Base-by-base conservation (phyloP, 176 grass and related monocot species). In the Microstegium vimineum region DNA sequence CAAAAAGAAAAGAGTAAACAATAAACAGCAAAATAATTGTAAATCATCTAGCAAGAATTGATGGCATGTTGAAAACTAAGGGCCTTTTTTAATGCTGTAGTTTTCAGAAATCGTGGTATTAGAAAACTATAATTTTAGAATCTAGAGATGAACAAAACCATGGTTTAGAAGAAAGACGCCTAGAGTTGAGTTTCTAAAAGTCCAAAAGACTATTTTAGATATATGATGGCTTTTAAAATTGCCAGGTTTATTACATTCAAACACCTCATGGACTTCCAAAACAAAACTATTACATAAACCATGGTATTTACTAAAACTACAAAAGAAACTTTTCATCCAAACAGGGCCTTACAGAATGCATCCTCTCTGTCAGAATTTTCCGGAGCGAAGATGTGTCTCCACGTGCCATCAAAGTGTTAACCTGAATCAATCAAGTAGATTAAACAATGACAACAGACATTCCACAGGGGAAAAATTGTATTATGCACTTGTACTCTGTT, bases 341-440 rank as follows among this genome's bases (percentile, higher is more conserved):
- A 62, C 12, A 62, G 27, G 26, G 27, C 12, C 61, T 63, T 95
- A 98, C 92, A 82, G 92, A 98, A 82, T 95, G 94, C 95, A 94
- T 93, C 60, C 81, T 94, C 80, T 91, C 92, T 10, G 92, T 95
- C 36, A 91, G 72, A 83, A 91, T 37, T 91, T 98, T 95, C 43
- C 90, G 86, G 76, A 98, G 87, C 86, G 95, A 65, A 65, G 90
- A 88, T 73, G 79, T 88, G 68, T 90, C 89, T 86, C 95, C 95
- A 75, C 69, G 84, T 80, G 95, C 90, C 71, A 91, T 91, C n/a
- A 93, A 57, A 33, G 76, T 93, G 82, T 93, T 98, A 69, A 95
- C 88, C 95, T 98, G 82, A 87, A 94, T 88, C n/a, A 87, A 94
- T 88, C 34, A 66, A 84, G 36, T 14, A 56, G 65, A 68, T 74